A percentile compares a stretch with the other conserved stretches of the same genome.
phyloP scores from a whole-genome alignment of 495 filamentous ascomycete genomes.

The Xanthoparmelia taractica region DNA sequence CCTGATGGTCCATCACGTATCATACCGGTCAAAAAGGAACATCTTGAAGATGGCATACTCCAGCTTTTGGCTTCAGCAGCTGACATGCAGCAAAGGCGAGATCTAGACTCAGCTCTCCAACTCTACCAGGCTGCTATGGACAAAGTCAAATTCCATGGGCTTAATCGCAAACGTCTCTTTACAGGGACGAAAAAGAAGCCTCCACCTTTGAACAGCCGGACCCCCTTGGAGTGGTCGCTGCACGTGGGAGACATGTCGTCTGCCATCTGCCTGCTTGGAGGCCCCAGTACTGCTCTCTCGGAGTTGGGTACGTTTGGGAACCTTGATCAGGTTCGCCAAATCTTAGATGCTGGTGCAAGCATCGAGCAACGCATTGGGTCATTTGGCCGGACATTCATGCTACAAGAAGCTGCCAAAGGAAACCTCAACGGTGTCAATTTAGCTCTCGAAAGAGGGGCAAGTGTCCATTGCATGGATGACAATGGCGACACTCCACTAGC shows the following conservation, averaged over 20 bases:
- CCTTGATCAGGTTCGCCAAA: constrained; percentile 6
- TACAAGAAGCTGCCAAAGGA: constrained; percentile 20
- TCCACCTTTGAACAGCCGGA: constrained; percentile 16
- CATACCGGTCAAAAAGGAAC: constrained; percentile 13
- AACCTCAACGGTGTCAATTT: constrained; percentile 14
- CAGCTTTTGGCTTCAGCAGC: constrained; percentile 18
- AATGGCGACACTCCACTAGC: constrained; percentile 28
- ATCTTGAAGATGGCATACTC: constrained; percentile 18
- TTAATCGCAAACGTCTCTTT: constrained; percentile 15
- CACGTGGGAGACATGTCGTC: constrained; percentile 17
- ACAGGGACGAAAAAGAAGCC: constrained; percentile 18
- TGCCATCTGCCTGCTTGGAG: constrained; percentile 16
- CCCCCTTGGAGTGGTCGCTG: constrained; percentile 16
- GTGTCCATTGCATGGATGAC: constrained; percentile 11
- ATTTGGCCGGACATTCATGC: constrained; percentile 18
- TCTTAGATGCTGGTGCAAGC: constrained; percentile 16
- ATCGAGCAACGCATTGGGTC: constrained; percentile 15
- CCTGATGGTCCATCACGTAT: constrained; percentile 12
- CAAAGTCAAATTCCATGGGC: constrained; percentile 13
- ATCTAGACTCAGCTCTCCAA: constrained; percentile 17
- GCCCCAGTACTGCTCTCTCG: constrained; percentile 11
- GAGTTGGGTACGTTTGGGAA: constrained; percentile 4
- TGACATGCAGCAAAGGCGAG: constrained; percentile 20
- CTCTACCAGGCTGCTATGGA: constrained; percentile 19
- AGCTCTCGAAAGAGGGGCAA: constrained; percentile 9